phyloP scores from a whole-genome alignment of 805 yeast genomes.

The Candida sphagnicola region DNA sequence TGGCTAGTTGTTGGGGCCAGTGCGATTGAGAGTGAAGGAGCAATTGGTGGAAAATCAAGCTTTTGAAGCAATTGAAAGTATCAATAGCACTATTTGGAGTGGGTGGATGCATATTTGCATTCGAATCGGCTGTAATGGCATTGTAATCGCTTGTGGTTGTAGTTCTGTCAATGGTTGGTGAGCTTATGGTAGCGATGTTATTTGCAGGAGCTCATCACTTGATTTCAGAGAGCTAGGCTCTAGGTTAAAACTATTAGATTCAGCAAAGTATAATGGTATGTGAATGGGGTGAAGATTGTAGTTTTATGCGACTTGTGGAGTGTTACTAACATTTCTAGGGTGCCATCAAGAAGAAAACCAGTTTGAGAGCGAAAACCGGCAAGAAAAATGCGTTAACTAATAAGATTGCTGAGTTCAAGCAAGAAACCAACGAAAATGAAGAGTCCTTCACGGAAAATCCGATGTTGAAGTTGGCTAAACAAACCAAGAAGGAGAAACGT shows the following conservation, averaged over 20 bases:
- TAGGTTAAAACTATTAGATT: neutral
- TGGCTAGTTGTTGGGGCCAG: no score
- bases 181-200: neutral
- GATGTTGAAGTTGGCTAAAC: slow-evolving; percentile 49
- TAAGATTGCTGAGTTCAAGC: slow-evolving; percentile 25
- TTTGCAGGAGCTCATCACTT: slow-evolving; percentile 1
- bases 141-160: no score
- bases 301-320: no score
- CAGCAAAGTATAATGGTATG: slow-evolving; percentile 9
- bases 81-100: no score
- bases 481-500: slow-evolving; percentile 52
- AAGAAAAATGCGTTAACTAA: slow-evolving; percentile 16
- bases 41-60: no score
- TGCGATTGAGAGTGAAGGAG: no score
- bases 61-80: no score
- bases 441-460: slow-evolving; percentile 37
- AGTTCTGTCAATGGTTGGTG: no score
- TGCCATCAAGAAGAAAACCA: slow-evolving; percentile 31
- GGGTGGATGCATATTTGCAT: no score
- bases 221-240: neutral
- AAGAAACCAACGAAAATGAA: slow-evolving; percentile 11
- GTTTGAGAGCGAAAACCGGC: slow-evolving; percentile 30
- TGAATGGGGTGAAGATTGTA: neutral
- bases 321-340: slow-evolving; percentile 14
- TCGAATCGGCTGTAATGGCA: no score